Percentiles rank a stretch among this genome's conserved stretches.
Conservation (phyloP, 495 filamentous ascomycete species). For the Jackrogersella multiformis region DNA sequence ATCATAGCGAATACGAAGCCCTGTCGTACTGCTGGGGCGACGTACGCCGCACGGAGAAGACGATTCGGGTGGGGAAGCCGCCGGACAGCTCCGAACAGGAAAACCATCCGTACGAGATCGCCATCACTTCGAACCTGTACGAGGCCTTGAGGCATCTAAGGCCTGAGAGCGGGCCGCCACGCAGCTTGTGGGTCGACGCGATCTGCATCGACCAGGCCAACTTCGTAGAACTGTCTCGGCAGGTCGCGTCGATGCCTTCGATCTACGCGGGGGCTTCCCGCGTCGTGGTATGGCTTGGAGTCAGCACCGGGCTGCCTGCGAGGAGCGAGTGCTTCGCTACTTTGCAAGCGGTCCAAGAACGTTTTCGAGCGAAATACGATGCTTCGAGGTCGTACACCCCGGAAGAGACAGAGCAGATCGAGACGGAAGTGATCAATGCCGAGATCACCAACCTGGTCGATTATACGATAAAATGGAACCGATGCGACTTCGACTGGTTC, state of each 20-base stretch:
- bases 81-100: not conserved
- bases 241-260: not conserved
- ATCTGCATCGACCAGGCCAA: not conserved
- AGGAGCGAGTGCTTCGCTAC: not conserved
- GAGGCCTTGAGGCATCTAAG: not conserved
- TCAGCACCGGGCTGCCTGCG: not conserved
- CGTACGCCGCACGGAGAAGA: not conserved
- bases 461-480: not conserved
- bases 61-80: not conserved
- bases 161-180: not conserved
- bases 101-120: not conserved
- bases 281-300: not conserved
- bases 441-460: not conserved
- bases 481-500: not conserved
- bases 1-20: not conserved
- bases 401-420: not conserved
- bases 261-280: not conserved
- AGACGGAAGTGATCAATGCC: not conserved
- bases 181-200: not conserved
- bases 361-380: not conserved
- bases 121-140: not conserved
- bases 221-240: not conserved
- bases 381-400: not conserved
- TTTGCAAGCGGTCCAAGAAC: not conserved
- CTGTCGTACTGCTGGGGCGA: slow-evolving; percentile 4